Conservation (phyloP, 768 basidiomycete species). For the Paxillus involutus region DNA sequence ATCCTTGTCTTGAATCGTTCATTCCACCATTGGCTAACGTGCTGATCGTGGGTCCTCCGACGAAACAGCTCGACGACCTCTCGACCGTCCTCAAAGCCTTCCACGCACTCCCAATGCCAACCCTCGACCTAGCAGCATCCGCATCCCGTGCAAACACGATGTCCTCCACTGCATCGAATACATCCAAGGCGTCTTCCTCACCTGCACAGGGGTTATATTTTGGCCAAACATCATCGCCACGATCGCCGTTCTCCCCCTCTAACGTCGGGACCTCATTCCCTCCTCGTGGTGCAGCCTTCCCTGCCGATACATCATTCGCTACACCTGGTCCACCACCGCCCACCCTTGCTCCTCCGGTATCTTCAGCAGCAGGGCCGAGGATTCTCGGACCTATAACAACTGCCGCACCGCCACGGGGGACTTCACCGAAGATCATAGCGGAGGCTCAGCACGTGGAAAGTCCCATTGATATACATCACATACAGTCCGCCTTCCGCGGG, state of each 20-base stretch:
- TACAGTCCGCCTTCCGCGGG: slow-evolving; percentile 7
- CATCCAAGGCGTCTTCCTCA: slow-evolving; percentile 18
- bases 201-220: slow-evolving; percentile 3
- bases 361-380: background rate
- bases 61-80: slow-evolving; percentile 28
- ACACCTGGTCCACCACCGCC: slow-evolving; percentile 22
- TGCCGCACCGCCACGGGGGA: slow-evolving; percentile 8
- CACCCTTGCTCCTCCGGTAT: slow-evolving; percentile 10
- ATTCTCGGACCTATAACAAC: slow-evolving; percentile 1
- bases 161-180: slow-evolving; percentile 24
- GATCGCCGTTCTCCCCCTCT: slow-evolving; percentile 7
- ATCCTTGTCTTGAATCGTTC: background rate
- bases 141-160: slow-evolving; percentile 31
- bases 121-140: slow-evolving; percentile 31
- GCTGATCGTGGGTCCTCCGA: background rate
- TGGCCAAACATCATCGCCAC: slow-evolving; percentile 1
- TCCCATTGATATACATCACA: slow-evolving; percentile 25
- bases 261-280: slow-evolving; percentile 1
- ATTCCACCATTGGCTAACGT: background rate
- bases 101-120: slow-evolving; percentile 43
- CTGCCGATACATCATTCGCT: background rate
- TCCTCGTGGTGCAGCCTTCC: background rate
- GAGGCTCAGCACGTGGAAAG: slow-evolving; percentile 29
- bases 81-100: slow-evolving; percentile 40
- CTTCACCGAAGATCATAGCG: slow-evolving; percentile 21